Conservation (phyloP, 2,329 filamentous ascomycete genomes). For the Pseudocercospora musae region DNA sequence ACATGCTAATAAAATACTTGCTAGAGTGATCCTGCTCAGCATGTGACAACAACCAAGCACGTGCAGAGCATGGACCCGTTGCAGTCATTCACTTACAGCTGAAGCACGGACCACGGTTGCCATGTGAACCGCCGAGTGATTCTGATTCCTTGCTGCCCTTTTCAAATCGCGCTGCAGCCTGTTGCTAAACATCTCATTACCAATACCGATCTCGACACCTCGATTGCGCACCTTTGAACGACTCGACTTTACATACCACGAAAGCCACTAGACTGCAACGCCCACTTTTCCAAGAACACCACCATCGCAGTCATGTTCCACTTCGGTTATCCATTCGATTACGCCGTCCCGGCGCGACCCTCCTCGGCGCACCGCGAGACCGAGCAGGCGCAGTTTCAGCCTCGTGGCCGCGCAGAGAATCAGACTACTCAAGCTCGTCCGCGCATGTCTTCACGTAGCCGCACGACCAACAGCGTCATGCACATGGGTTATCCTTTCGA, state of each 20-base stretch:
- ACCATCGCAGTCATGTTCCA: background rate
- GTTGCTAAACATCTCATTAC: no score
- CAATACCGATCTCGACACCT: background rate
- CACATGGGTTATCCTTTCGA: background rate
- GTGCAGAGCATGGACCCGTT: background rate
- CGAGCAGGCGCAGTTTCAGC: background rate
- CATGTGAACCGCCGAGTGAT: background rate
- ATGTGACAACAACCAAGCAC: background rate
- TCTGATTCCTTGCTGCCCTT: background rate
- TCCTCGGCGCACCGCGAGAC: background rate
- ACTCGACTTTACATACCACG: background rate
- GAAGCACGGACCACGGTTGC: background rate
- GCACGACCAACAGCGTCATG: background rate
- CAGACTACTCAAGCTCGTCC: background rate
- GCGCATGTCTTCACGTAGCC: background rate
- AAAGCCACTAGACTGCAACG: background rate
- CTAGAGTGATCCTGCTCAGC: background rate
- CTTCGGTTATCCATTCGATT: background rate
- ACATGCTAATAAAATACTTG: background rate
- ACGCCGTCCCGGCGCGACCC: background rate
- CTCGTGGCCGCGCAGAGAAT: background rate
- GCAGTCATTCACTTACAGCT: background rate
- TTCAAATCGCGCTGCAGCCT: no score
- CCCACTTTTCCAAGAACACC: background rate
- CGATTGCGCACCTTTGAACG: background rate